Evolutionary conservation across 2,329 filamentous ascomycete genomes (phyloP), one percentile per base, ranked within the genome.

Genomic region (Coniochaeta hoffmannii): DNA sequence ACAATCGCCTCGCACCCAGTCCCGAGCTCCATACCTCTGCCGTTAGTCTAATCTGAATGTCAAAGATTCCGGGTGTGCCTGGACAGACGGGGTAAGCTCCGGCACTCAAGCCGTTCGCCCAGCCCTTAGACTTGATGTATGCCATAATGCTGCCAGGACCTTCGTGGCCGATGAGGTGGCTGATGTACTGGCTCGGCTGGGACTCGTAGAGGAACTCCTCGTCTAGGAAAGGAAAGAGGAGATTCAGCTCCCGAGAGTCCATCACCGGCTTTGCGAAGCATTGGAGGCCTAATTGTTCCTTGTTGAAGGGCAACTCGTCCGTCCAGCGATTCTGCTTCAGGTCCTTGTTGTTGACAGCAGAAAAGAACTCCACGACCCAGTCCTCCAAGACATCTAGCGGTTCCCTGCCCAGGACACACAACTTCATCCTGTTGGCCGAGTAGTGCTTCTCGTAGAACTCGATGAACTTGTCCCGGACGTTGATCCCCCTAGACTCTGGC

Each of bases 361-460:
- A 86, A 69, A 96, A 97, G 57, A 96, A 76, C 63, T 96, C 89
- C 3, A 83, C 80, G 0, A 89, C 88, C 92, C 91, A 97, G 55
- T 80, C 76, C 69, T 97, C 87, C 55, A 96, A 75, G 17, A 90
- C 82, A 63, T 96, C 90, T 57, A 97, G 76, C 6, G 84, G 78
- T 69, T 97, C 92, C 53, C 87, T 82, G 1, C 92, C 92, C 22
- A 97, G 72, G 4, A 96, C 85, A 35, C 92, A 90, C 52, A 97
- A 76, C 76, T 96, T 96, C 89, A 96, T 96, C 36, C 86, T 81
- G 66, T 97, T 97, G 57, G 92, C 89, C 1, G 92, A 96, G 71
- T 97, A 97, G 66, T 96, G 87, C 65, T 86, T 88, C 59, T 85
- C 82, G 68, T 97, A 90, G 66, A 97, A 97, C 60, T 91, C 87